Evolutionary conservation across 345 rosid species (phyloP).

Genomic region (Populus alba): DNA sequence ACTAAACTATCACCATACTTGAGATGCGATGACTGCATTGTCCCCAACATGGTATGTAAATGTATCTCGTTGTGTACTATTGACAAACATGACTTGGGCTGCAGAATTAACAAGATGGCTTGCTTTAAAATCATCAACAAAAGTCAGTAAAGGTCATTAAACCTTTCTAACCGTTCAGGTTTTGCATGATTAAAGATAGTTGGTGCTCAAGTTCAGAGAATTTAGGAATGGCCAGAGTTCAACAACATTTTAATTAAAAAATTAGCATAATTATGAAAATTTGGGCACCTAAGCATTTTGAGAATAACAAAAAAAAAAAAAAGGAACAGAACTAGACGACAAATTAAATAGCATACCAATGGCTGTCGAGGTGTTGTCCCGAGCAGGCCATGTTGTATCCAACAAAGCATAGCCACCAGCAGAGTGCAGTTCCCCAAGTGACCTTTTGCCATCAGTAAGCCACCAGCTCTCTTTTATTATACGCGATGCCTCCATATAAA

Average conservation of each 20-base stretch:
- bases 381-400: conserved; percentile 99
- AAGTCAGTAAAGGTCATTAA: neutral
- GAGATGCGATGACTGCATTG: neutral
- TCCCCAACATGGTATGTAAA: neutral
- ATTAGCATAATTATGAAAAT: neutral
- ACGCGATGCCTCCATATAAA: conserved; percentile 80
- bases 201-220: neutral
- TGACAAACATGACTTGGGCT: neutral
- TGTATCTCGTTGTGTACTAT: neutral
- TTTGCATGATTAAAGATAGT: neutral
- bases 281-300: neutral
- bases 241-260: neutral
- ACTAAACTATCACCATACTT: no score
- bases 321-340: neutral
- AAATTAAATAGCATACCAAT: conserved; percentile 50
- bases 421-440: conserved; percentile 72
- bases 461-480: conserved; percentile 91
- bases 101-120: neutral
- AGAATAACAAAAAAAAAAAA: neutral
- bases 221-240: neutral
- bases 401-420: conserved; percentile 92
- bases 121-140: neutral
- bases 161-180: neutral
- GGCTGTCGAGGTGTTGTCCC: conserved; percentile 95
- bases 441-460: conserved; percentile 81